Evolutionary conservation across 805 yeast genomes (phyloP), one percentile per base, ranked within the genome.

Genomic region (Barnettozyma salicaria): DNA sequence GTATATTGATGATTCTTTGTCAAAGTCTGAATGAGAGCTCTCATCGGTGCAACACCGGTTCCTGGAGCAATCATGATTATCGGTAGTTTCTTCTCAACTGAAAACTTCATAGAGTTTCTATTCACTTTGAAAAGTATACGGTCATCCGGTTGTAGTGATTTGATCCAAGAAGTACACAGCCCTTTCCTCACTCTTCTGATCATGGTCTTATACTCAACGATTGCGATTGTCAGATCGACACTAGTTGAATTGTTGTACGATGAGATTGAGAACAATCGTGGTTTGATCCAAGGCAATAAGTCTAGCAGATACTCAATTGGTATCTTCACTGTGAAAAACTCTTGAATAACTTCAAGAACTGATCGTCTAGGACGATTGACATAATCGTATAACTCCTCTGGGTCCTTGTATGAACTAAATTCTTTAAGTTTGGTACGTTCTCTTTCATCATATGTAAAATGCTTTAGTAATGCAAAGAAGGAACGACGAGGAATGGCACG

Each of bases 41-140:
- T 74, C 72, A 90, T 77, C 2, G 98, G 98, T 1, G 99, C 98
- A 9, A 92, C 67, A 2, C 99, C 99, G 0, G 97, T 94, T 4
- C 98, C 99, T 0, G 98, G 95, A 2, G 90, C 81, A 4, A 90
- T 69, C 72, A 90, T 65, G 4, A 92, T 61, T 19, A 83, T 60
- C 0, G 95, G 83, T 3, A 42, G 54, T 4, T 53, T 34, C 8
- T 22, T 43, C 4, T 45, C 20, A 56, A 30, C 59, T 8, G 34
- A 55, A 11, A 71, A 61, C 27, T 58, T 59, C 30, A 77, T 44
- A 11, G 64, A 57, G 43, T 78, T 73, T 21, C 60, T 56, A 39
- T 72, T 70, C 7, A 80, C 44, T 19, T 74, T 69, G 43, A 74
- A 78, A 11, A 74, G 60, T 2, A 89, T 51, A 6, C 59, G 44